Evolutionary conservation across 2,329 filamentous ascomycete species (phyloP).

Genomic region (Penicillium sclerotigenum): DNA sequence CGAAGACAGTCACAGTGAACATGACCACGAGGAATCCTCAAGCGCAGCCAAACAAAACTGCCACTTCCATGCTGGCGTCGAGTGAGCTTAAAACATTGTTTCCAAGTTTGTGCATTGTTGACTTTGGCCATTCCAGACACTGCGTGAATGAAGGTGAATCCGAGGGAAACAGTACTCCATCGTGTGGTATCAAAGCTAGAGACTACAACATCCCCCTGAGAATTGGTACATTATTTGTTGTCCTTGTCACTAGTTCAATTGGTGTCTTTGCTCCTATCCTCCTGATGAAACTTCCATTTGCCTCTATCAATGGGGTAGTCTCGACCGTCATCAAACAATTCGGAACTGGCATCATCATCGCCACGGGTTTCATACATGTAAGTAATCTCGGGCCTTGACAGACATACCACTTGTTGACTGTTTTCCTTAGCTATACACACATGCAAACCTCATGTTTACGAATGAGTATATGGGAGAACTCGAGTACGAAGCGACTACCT

Average conservation of each 20-base stretch:
- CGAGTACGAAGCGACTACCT: conserved; percentile 65
- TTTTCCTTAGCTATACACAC: conserved; percentile 62
- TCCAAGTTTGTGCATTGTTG: not conserved
- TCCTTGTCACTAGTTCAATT: conserved; percentile 65
- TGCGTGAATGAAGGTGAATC: conserved; percentile 53
- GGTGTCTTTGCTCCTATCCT: conserved; percentile 68
- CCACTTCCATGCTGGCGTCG: conserved; percentile 72
- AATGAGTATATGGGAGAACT: conserved; percentile 67
- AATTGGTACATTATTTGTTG: conserved; percentile 69
- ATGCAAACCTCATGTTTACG: conserved; percentile 68
- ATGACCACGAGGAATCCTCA: conserved; percentile 32
- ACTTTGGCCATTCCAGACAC: conserved; percentile 36
- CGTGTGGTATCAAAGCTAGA: conserved; percentile 51
- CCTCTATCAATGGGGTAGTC: conserved; percentile 47
- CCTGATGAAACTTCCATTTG: conserved; percentile 56
- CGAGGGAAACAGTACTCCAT: conserved; percentile 34
- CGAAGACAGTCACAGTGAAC: conserved; percentile 9
- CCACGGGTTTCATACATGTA: conserved; percentile 42
- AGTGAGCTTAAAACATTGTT: conserved; percentile 52
- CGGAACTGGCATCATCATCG: conserved; percentile 41
- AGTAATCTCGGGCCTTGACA: conserved; percentile 1
- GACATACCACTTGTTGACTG: not conserved
- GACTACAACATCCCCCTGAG: conserved; percentile 67
- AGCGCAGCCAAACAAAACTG: conserved; percentile 49
- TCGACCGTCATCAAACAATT: conserved; percentile 66